Percentiles rank a stretch among this genome's conserved stretches.
phyloP scores from a whole-genome alignment of 257 asterid genomes.

The Echium plantagineum region DNA sequence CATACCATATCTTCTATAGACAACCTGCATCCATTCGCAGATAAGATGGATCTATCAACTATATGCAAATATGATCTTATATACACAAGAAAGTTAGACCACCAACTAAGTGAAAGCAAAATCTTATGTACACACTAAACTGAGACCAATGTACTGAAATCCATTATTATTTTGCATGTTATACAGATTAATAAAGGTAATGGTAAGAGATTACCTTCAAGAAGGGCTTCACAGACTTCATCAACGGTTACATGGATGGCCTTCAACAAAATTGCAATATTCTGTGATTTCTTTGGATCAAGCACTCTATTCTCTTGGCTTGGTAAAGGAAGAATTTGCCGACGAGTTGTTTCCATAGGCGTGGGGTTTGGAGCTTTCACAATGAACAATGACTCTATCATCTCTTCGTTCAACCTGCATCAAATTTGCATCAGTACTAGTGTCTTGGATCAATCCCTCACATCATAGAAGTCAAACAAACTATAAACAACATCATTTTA shows the following conservation, averaged over 20 bases:
- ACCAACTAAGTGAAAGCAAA: not conserved
- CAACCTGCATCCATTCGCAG: not conserved
- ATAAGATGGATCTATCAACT: not conserved
- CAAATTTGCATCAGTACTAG: slow-evolving; percentile 1
- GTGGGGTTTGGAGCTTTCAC: slow-evolving; percentile 48
- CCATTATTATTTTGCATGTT: not conserved
- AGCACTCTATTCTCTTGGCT: slow-evolving; percentile 60
- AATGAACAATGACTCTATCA: slow-evolving; percentile 84
- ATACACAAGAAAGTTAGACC: not conserved
- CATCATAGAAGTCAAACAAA: not conserved
- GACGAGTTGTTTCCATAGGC: slow-evolving; percentile 43
- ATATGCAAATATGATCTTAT: not conserved
- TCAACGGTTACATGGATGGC: slow-evolving; percentile 87
- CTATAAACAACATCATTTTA: not conserved
- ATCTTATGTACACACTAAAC: not conserved
- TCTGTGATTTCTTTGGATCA: slow-evolving; percentile 93
- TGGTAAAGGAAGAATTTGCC: slow-evolving; percentile 58
- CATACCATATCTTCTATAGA: not conserved
- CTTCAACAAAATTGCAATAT: slow-evolving; percentile 71
- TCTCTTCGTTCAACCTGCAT: slow-evolving; percentile 88
- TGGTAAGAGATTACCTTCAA: slow-evolving; percentile 52
- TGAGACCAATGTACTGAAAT: not conserved
- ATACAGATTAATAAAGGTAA: not conserved
- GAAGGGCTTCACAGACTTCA: slow-evolving; percentile 90
- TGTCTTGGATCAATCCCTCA: slow-evolving; percentile 1